A percentile compares a stretch with the other conserved stretches of the same genome.
Conservation (phyloP, 495 filamentous ascomycete genomes). For the Xylaria longipes region DNA sequence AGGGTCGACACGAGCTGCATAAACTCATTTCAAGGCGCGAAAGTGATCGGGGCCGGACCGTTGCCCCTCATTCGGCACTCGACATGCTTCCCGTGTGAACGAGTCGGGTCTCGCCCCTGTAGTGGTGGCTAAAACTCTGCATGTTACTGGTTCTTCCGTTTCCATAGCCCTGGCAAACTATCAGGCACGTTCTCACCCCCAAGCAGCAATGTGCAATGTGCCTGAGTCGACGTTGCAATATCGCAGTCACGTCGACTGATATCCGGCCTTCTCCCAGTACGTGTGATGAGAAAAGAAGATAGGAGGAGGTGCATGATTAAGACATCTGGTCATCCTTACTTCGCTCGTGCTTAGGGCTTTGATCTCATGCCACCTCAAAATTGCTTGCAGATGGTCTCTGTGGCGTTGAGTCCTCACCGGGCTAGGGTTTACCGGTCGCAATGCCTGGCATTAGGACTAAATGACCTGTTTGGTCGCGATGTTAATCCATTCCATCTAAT, state of each 20-base stretch:
- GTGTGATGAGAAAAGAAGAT: background rate
- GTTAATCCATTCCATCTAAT: too few species aligned
- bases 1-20: background rate
- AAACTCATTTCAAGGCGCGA: background rate
- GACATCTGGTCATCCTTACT: background rate
- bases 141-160: constrained; percentile 15
- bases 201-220: background rate
- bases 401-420: background rate
- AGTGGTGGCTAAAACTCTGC: constrained; percentile 12
- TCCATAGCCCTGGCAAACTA: constrained; percentile 1
- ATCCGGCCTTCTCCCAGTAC: background rate
- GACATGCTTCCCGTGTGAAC: background rate
- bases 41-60: background rate
- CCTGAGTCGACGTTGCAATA: constrained; percentile 14
- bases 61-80: constrained; percentile 17
- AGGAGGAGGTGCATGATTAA: background rate
- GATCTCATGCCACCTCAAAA: background rate
- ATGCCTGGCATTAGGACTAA: background rate
- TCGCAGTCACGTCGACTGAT: constrained; percentile 9
- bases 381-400: background rate
- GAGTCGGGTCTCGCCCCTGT: constrained; percentile 13
- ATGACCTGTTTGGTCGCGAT: too few species aligned
- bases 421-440: background rate
- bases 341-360: background rate
- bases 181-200: background rate